Conservation (phyloP, 805 yeast genomes). For the Ascoidea rubescens region DNA sequence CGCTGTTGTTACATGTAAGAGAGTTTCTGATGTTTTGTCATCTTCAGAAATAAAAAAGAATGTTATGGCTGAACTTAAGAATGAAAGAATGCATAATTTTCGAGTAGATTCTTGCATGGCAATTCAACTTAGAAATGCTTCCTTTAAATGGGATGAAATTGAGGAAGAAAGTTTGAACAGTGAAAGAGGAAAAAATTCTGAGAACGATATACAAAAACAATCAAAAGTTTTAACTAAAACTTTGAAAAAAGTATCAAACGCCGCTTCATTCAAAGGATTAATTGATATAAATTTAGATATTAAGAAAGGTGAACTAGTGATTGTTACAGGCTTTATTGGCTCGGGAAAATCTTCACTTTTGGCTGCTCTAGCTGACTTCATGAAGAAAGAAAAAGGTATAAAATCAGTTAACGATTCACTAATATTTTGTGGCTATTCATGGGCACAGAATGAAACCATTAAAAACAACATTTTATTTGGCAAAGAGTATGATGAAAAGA, state of each 20-base stretch:
- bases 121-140: conserved; percentile 28
- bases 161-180: conserved; percentile 9
- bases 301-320: conserved; percentile 54
- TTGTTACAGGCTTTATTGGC: conserved; percentile 70
- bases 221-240: conserved; percentile 10
- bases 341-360: conserved; percentile 69
- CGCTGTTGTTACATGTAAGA: conserved; percentile 22
- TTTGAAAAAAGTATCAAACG: conserved; percentile 12
- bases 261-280: conserved; percentile 27
- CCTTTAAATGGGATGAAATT: conserved; percentile 35
- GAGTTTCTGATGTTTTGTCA: conserved; percentile 26
- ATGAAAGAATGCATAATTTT: conserved; percentile 8
- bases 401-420: conserved; percentile 40
- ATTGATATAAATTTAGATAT: conserved; percentile 38
- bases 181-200: conserved; percentile 6
- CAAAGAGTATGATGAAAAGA: conserved; percentile 29
- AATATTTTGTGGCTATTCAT: conserved; percentile 50
- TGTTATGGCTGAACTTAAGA: conserved; percentile 19
- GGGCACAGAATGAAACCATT: conserved; percentile 77
- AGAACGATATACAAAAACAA: conserved; percentile 5
- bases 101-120: conserved; percentile 24
- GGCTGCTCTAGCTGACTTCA: conserved; percentile 57
- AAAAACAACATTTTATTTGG: conserved; percentile 68
- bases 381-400: conserved; percentile 41
- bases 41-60: conserved; percentile 29